phyloP scores from a whole-genome alignment of 305 asterid genomes.

The Rubia balearica region DNA sequence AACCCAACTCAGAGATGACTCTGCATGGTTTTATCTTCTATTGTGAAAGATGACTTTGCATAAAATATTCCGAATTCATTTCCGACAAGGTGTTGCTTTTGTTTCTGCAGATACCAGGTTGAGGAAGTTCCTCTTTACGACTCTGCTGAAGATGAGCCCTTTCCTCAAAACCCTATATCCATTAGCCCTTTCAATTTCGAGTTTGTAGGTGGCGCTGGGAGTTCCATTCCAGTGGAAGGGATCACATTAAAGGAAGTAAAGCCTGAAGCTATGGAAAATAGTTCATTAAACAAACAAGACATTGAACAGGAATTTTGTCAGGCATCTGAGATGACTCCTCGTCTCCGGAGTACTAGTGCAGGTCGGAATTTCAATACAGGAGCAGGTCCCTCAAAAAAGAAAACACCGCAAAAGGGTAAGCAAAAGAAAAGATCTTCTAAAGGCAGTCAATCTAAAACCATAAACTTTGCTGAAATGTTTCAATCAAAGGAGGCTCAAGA shows the following conservation, averaged over 20 bases:
- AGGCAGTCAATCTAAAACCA: constrained; percentile 45
- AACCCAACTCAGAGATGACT: neutral
- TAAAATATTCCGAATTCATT: neutral
- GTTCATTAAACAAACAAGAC: constrained; percentile 26
- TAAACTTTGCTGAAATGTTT: constrained; percentile 56
- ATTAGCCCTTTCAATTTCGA: constrained; percentile 29
- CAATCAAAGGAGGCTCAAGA: constrained; percentile 59
- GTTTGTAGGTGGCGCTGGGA: constrained; percentile 18
- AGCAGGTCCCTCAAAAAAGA: constrained; percentile 49
- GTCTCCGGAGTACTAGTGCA: constrained; percentile 53
- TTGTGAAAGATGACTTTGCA: neutral
- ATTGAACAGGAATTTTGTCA: constrained; percentile 37
- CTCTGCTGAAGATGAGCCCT: constrained; percentile 88
- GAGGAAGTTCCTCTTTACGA: constrained; percentile 87
- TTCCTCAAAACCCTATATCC: constrained; percentile 27
- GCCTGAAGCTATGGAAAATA: constrained; percentile 28
- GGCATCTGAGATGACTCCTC: constrained; percentile 47
- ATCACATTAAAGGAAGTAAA: constrained; percentile 24
- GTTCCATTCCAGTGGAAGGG: constrained; percentile 26
- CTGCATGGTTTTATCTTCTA: neutral
- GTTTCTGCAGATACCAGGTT: constrained; percentile 56
- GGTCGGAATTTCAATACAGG: constrained; percentile 47
- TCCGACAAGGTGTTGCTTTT: neutral
- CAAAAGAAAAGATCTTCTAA: constrained; percentile 35
- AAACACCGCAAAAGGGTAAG: constrained; percentile 38